Percentiles rank a stretch among this genome's conserved stretches.
phyloP scores from a whole-genome alignment of 2,329 filamentous ascomycete species.

The Trichoderma asperellum region DNA sequence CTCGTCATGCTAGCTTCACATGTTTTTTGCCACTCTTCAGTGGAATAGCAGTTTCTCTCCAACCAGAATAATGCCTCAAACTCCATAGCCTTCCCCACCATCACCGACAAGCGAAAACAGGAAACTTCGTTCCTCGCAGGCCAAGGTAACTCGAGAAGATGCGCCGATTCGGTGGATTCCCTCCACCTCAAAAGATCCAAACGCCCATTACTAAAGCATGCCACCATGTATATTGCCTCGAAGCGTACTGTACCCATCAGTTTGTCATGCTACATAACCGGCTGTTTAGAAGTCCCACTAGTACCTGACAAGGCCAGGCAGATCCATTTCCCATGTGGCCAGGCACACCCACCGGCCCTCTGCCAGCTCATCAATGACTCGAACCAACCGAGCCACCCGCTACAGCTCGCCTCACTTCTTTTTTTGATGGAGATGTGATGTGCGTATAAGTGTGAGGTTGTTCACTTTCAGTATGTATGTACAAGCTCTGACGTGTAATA shows the following conservation, averaged over 20 bases:
- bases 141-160: background rate
- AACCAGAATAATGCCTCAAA: slow-evolving; percentile 13
- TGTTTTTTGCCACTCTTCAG: slow-evolving; percentile 15
- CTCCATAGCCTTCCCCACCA: slow-evolving; percentile 10
- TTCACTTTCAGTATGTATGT: background rate
- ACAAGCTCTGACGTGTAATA: background rate
- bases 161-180: background rate
- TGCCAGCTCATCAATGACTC: slow-evolving; percentile 26
- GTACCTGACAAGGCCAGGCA: slow-evolving; percentile 16
- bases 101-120: background rate
- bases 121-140: slow-evolving; percentile 16
- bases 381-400: slow-evolving; percentile 13
- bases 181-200: background rate
- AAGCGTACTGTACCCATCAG: background rate
- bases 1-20: background rate
- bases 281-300: background rate
- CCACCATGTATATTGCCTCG: background rate
- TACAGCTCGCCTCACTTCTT: slow-evolving; percentile 7
- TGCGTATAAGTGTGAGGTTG: background rate
- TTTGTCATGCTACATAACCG: background rate
- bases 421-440: background rate
- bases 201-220: background rate
- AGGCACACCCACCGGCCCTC: background rate
- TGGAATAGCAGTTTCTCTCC: background rate
- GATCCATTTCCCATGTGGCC: slow-evolving; percentile 12